Conservation (phyloP, 2,329 filamentous ascomycete genomes). For the Aspergillus fijiensis region DNA sequence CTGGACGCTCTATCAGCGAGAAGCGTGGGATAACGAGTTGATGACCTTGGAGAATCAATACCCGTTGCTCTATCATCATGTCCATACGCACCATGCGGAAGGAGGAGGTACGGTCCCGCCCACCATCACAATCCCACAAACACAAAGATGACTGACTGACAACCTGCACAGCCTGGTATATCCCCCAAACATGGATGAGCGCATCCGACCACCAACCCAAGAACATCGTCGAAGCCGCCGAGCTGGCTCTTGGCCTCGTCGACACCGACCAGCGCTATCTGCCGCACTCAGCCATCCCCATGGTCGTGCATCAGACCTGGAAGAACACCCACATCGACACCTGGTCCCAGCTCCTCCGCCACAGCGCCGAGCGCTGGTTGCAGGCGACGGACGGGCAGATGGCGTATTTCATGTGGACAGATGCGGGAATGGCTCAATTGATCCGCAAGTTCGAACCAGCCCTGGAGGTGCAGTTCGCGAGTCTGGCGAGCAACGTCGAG, state of each 20-base stretch:
- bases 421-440: constrained; percentile 30
- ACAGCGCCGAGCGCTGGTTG: constrained; percentile 33
- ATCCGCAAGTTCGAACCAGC: constrained; percentile 28
- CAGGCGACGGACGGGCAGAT: constrained; percentile 23
- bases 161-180: constrained; percentile 13
- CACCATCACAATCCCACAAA: neutral
- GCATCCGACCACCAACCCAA: neutral
- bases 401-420: constrained; percentile 38
- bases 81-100: neutral
- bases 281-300: constrained; percentile 28
- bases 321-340: constrained; percentile 26
- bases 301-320: constrained; percentile 38
- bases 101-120: neutral
- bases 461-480: constrained; percentile 21
- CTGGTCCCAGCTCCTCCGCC: constrained; percentile 26
- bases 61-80: neutral
- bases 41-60: neutral
- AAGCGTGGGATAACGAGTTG: neutral
- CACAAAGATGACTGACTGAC: neutral
- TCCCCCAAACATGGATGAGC: constrained; percentile 10
- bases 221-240: constrained; percentile 30
- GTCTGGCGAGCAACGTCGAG: constrained; percentile 29
- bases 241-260: constrained; percentile 22
- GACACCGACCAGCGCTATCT: constrained; percentile 17
- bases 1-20: neutral